A percentile compares a stretch with the other conserved stretches of the same genome.
These are phyloP conservation scores for Penicillium nordicum DNA, from an alignment of 2,329 filamentous ascomycete genomes.

Conservation along the genomic window DNA sequence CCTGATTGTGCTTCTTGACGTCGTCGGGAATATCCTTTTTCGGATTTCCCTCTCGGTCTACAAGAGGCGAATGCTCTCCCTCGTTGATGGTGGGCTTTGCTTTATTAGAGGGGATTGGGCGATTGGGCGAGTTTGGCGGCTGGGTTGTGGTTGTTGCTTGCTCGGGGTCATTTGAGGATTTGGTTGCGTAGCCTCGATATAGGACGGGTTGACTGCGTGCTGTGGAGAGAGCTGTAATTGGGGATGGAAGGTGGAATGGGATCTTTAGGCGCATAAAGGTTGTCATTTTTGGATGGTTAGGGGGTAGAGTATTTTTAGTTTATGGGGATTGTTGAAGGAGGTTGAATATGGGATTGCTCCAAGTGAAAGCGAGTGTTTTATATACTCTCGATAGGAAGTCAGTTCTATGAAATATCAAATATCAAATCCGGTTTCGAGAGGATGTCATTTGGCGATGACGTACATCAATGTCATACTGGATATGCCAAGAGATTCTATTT, in stretches of 20 bases:
- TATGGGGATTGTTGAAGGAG: not conserved
- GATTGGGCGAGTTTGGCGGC: not conserved
- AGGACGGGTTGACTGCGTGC: not conserved
- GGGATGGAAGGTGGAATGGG: not conserved
- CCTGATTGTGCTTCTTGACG: slow-evolving; percentile 36
- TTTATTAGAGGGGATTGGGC: slow-evolving; percentile 33
- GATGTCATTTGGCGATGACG: not conserved
- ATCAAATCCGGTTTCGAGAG: slow-evolving; percentile 1
- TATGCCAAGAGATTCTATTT: slow-evolving; percentile 7
- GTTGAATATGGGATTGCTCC: not conserved
- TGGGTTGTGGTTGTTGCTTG: not conserved
- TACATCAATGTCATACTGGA: slow-evolving; percentile 3
- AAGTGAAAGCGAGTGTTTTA: not conserved
- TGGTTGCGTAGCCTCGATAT: not conserved
- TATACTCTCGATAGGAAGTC: not conserved
- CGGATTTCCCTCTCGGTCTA: slow-evolving; percentile 28
- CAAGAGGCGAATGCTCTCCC: slow-evolving; percentile 29
- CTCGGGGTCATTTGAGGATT: slow-evolving; percentile 2
- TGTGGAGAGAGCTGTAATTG: not conserved
- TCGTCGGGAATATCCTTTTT: slow-evolving; percentile 31
- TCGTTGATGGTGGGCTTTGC: slow-evolving; percentile 34
- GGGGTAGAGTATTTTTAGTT: not conserved
- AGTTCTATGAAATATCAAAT: too few relatives aligned
- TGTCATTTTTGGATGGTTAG: not conserved
- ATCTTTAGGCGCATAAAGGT: not conserved